A percentile compares a stretch with the other conserved stretches of the same genome.
These are phyloP conservation scores for Recurvomyces mirabilis DNA, from an alignment of 495 filamentous ascomycete genomes.

Conservation along the genomic window DNA sequence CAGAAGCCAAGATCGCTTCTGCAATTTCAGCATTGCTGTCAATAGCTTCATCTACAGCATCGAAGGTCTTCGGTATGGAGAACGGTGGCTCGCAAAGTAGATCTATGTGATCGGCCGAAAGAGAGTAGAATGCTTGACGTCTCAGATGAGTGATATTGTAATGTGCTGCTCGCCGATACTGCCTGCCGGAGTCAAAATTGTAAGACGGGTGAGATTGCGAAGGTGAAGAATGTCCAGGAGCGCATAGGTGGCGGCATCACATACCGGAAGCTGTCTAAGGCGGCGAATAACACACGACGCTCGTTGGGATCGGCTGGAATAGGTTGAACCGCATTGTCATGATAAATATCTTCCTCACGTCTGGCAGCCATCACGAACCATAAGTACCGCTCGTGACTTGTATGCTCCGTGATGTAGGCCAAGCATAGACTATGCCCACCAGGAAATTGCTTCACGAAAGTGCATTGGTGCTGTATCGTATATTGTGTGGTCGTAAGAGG, in stretches of 20 bases:
- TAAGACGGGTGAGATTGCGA: background rate
- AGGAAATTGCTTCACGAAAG: no score
- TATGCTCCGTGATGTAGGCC: no score
- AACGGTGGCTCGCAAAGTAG: conserved; percentile 71
- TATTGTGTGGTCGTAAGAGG: no score
- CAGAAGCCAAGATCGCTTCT: conserved; percentile 56
- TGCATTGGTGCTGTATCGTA: no score
- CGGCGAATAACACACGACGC: conserved; percentile 58
- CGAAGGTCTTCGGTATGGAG: conserved; percentile 64
- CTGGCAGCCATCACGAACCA: no score
- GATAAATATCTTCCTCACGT: no score
- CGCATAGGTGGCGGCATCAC: conserved; percentile 25
- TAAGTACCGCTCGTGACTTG: no score
- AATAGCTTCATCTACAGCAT: conserved; percentile 74
- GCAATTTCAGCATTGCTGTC: conserved; percentile 73
- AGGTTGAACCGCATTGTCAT: no score
- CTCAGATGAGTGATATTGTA: conserved; percentile 79
- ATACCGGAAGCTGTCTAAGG: conserved; percentile 78
- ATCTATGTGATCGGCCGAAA: conserved; percentile 73
- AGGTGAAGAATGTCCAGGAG: background rate
- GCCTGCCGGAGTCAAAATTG: conserved; percentile 35
- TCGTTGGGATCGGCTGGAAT: conserved; percentile 67
- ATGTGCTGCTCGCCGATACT: conserved; percentile 75
- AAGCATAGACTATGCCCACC: no score
- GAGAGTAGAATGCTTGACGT: conserved; percentile 78